Base-by-base conservation (phyloP, 2,329 filamentous ascomycete species). In the Fusarium pseudonygamai region DNA sequence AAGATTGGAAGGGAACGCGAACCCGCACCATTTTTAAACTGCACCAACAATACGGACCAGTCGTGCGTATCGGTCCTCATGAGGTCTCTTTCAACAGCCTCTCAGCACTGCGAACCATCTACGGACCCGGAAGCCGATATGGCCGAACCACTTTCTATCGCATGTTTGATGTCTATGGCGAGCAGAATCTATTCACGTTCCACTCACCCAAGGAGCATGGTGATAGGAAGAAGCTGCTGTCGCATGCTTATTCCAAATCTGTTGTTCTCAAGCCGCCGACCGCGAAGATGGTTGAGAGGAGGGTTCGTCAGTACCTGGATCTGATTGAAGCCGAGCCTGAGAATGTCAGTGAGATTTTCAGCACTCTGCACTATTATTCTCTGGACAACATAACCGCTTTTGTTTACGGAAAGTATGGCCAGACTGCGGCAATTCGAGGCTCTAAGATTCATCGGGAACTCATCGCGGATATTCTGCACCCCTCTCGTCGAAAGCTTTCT, bases 131-230 rank as follows among this genome's bases (percentile, higher is more conserved):
- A 3, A 85, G 82, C 50, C 83, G 83, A 1, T 89, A 85, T 62
- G 86, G 85, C 45, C 78, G 86, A 43, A 87, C 87, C 0, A 52
- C 58, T 3, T 89, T 89, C 72, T 89, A 89, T 62, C 82, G 84
- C 49, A 88, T 89, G 85, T 89, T 89, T 65, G 86, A 88, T 69
- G 85, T 83, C 0, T 88, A 87, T 56, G 86, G 86, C 1, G 80
- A 81, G 15, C 84, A 83, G 75, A 88, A 89, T 60, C 73, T 89
- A 5, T 89, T 89, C 74, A 87, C 86, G 0, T 88, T 89, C 67
- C 78, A 80, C 12, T 79, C 81, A 0, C 79, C 80, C 0, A 82
- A 81, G 36, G 79, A 82, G 5, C 87, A 89, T 75, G 82, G 81
- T 0, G 82, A 85, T 3, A 78, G 87, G 24, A 89, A 89, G 79